Evolutionary conservation across 108 stramenopile species (phyloP).

Genomic region (Epithemia pelagica): DNA sequence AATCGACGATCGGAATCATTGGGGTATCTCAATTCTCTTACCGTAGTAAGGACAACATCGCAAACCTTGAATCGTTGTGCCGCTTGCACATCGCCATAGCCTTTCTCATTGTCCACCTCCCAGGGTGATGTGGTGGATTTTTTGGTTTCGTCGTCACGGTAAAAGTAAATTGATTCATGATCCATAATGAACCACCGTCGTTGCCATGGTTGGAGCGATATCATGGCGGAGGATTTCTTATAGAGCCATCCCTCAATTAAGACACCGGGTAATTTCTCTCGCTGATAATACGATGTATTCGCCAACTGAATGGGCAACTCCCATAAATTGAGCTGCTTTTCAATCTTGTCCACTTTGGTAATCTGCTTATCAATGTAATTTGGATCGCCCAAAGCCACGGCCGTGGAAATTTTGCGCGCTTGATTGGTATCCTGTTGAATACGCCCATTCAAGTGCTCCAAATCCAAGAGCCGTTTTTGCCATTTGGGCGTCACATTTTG

Average conservation of each 20-base stretch:
- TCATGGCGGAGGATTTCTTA: conserved; percentile 63
- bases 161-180: conserved; percentile 72
- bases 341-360: conserved; percentile 56
- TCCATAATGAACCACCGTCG: conserved; percentile 86
- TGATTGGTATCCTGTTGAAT: conserved; percentile 42
- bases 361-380: conserved; percentile 45
- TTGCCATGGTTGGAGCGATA: conserved; percentile 66
- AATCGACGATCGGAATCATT: conserved; percentile 60
- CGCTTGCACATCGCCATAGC: background rate
- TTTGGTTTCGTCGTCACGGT: conserved; percentile 41
- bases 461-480: conserved; percentile 51
- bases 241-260: conserved; percentile 84
- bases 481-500: conserved; percentile 51
- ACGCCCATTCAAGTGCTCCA: conserved; percentile 45
- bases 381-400: conserved; percentile 51
- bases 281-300: conserved; percentile 57
- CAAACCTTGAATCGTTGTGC: conserved; percentile 77
- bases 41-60: conserved; percentile 88
- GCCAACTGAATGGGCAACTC: conserved; percentile 53
- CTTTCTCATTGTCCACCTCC: background rate
- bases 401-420: conserved; percentile 43
- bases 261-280: conserved; percentile 70
- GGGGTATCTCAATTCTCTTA: conserved; percentile 55
- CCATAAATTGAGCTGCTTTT: conserved; percentile 71
- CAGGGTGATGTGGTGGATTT: conserved; percentile 28